phyloP scores from a whole-genome alignment of 1,284 basidiomycete genomes.

The Phlebopus sp. region DNA sequence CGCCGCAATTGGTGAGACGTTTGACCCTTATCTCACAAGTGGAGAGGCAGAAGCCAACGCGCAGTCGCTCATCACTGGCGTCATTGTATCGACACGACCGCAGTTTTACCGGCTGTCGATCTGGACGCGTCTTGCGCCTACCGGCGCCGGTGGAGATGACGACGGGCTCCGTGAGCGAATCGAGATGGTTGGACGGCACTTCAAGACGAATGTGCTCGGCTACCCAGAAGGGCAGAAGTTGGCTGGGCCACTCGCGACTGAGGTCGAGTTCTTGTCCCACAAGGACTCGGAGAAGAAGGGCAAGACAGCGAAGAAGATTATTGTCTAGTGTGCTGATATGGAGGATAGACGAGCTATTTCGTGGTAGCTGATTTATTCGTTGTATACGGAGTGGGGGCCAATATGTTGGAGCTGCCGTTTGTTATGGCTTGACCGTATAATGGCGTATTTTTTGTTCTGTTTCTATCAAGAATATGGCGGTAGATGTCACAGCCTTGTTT shows the following conservation, averaged over 20 bases:
- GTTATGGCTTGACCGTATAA: conserved; percentile 22
- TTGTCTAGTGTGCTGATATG: conserved; percentile 47
- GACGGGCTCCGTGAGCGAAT: conserved; percentile 68
- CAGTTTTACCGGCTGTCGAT: conserved; percentile 97
- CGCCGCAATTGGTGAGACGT: conserved; percentile 94
- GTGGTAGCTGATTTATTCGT: conserved; percentile 32
- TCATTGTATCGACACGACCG: conserved; percentile 91
- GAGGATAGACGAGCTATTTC: conserved; percentile 16
- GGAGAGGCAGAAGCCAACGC: conserved; percentile 46
- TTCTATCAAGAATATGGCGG: not conserved
- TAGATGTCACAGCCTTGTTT: not conserved
- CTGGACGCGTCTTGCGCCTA: conserved; percentile 88
- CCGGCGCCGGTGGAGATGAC: conserved; percentile 42
- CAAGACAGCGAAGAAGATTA: conserved; percentile 77
- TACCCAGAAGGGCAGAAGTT: conserved; percentile 74
- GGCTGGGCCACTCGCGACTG: conserved; percentile 80
- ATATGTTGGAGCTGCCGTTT: conserved; percentile 16
- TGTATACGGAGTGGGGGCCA: conserved; percentile 24
- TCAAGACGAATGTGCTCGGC: conserved; percentile 89
- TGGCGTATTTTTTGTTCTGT: conserved; percentile 12
- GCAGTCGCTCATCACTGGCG: conserved; percentile 85
- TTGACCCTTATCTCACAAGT: conserved; percentile 76
- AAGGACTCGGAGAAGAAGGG: conserved; percentile 96
- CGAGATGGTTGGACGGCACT: conserved; percentile 69
- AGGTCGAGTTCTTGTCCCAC: conserved; percentile 93